Evolutionary conservation across 805 yeast genomes (phyloP).

Genomic region (Schwanniomyces pseudopolymorphus): DNA sequence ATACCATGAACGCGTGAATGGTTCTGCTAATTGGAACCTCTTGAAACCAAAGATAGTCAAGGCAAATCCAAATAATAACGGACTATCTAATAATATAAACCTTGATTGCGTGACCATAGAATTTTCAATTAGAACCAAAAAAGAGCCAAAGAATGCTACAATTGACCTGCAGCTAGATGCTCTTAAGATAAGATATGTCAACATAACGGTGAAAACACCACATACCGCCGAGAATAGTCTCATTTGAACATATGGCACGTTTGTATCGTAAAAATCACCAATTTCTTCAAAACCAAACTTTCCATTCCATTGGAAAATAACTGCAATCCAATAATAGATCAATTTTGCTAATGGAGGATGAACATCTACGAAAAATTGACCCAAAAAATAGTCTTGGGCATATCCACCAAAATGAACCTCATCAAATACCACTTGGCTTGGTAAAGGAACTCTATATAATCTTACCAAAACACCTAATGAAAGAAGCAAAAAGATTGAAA

Average conservation of each 20-base stretch:
- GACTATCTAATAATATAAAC: conserved; percentile 40
- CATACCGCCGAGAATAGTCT: conserved; percentile 56
- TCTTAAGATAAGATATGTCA: conserved; percentile 57
- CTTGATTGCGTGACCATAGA: conserved; percentile 64
- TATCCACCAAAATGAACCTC: conserved; percentile 45
- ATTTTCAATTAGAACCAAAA: conserved; percentile 60
- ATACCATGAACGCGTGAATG: conserved; percentile 54
- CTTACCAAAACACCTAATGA: conserved; percentile 27
- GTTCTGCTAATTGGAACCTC: conserved; percentile 43
- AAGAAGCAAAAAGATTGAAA: conserved; percentile 18
- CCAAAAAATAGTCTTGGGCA: conserved; percentile 48
- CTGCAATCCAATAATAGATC: conserved; percentile 54
- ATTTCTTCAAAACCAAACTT: conserved; percentile 35
- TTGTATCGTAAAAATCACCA: conserved; percentile 35
- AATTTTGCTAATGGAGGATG: conserved; percentile 73
- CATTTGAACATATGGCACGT: conserved; percentile 51
- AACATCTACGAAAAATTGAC: conserved; percentile 66
- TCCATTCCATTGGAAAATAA: conserved; percentile 53
- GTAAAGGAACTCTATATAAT: conserved; percentile 31
- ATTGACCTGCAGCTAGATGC: conserved; percentile 51
- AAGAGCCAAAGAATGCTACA: conserved; percentile 51
- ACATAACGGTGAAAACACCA: conserved; percentile 52
- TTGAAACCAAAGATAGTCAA: conserved; percentile 53
- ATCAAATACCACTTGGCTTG: conserved; percentile 46
- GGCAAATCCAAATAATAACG: conserved; percentile 45